phyloP scores from a whole-genome alignment of 345 rosid genomes.

The Melaleuca quinquenervia region DNA sequence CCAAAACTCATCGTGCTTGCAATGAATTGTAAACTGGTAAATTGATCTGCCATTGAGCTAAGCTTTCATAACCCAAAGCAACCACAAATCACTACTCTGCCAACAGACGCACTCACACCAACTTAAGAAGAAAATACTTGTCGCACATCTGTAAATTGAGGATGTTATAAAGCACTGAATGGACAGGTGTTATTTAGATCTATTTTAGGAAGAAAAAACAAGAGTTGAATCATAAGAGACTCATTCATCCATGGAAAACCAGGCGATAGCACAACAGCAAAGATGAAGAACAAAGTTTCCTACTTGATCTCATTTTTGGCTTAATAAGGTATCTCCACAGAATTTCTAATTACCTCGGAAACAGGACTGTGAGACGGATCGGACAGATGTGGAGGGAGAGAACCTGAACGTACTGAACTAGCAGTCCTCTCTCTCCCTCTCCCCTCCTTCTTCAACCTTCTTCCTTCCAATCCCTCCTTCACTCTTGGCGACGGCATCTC shows the following conservation, averaged over 20 bases:
- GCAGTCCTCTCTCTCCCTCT: conserved; percentile 40
- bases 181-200: neutral
- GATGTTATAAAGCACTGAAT: neutral
- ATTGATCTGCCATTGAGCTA: neutral
- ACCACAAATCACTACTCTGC: neutral
- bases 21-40: neutral
- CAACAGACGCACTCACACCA: neutral
- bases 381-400: conserved; percentile 85
- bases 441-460: conserved; percentile 33
- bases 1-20: neutral
- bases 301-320: neutral
- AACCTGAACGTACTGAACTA: conserved; percentile 58
- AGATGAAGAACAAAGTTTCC: neutral
- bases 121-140: neutral
- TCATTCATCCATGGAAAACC: neutral
- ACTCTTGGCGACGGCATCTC: conserved; percentile 76
- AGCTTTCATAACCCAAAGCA: neutral
- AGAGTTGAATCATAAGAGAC: neutral
- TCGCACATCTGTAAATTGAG: neutral
- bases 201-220: neutral
- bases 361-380: conserved; percentile 97
- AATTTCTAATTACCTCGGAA: conserved; percentile 52
- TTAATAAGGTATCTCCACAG: neutral
- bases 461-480: conserved; percentile 31
- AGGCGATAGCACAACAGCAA: neutral